Evolutionary conservation across 2,329 filamentous ascomycete species (phyloP).

Genomic region (Aureobasidium sp.): DNA sequence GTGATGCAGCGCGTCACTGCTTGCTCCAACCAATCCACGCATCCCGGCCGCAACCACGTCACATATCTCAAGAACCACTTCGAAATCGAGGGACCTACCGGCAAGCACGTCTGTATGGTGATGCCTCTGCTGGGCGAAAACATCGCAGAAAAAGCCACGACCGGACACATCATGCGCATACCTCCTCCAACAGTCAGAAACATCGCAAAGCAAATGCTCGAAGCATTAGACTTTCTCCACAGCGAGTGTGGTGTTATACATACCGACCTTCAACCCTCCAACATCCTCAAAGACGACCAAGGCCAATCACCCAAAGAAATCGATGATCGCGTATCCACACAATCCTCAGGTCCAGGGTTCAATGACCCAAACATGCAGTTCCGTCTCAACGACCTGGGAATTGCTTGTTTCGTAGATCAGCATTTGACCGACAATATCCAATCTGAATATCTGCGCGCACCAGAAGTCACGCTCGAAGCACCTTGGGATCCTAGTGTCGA

Average conservation of each 20-base stretch:
- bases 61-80: conserved; percentile 15
- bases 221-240: conserved; percentile 17
- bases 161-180: neutral
- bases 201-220: conserved; percentile 17
- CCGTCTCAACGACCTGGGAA: conserved; percentile 22
- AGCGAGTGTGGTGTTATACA: conserved; percentile 15
- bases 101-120: conserved; percentile 17
- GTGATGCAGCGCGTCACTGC: conserved; percentile 4
- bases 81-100: conserved; percentile 16
- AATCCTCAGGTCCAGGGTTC: conserved; percentile 2
- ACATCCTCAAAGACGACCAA: conserved; percentile 20
- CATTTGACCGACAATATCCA: conserved; percentile 21
- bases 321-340: conserved; percentile 12
- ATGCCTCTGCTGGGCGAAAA: conserved; percentile 14
- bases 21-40: neutral
- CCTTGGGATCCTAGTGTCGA: conserved; percentile 22
- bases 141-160: conserved; percentile 7
- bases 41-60: conserved; percentile 7
- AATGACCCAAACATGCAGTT: conserved; percentile 15
- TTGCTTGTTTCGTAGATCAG: conserved; percentile 18
- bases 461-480: conserved; percentile 22
- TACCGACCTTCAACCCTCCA: conserved; percentile 22
- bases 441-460: conserved; percentile 22
- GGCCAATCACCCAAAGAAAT: conserved; percentile 4
- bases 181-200: conserved; percentile 11